Evolutionary conservation across 176 grass and related monocot species (phyloP).

Genomic region (Phoenix roebelenii): DNA sequence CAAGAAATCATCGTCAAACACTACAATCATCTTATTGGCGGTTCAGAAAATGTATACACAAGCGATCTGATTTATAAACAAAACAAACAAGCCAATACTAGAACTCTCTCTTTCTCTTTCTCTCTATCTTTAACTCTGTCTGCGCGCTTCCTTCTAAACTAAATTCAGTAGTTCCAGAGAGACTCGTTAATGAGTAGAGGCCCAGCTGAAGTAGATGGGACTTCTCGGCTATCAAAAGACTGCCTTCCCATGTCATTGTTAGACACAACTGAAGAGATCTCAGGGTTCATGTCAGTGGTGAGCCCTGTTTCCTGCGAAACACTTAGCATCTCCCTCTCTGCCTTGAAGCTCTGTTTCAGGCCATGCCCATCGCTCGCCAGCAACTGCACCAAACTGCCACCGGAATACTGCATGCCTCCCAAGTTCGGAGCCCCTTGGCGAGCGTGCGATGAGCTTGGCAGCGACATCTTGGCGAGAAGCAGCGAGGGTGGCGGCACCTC

Average conservation of each 20-base stretch:
- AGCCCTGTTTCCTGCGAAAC: slow-evolving; percentile 49
- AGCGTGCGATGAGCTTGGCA: too few relatives aligned
- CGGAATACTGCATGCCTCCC: slow-evolving; percentile 13
- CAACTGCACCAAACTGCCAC: slow-evolving; percentile 48
- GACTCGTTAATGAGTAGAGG: not conserved
- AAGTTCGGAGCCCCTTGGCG: too few relatives aligned
- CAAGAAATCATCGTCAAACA: too few relatives aligned
- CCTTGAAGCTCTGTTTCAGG: not conserved
- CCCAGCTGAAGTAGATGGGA: not conserved
- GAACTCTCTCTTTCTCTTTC: not conserved
- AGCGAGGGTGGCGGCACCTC: too few relatives aligned
- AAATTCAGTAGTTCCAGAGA: not conserved
- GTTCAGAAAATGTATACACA: too few relatives aligned
- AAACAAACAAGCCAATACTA: not conserved
- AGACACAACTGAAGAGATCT: slow-evolving; percentile 31
- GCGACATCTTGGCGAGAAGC: too few relatives aligned
- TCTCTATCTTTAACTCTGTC: not conserved
- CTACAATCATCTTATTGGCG: too few relatives aligned
- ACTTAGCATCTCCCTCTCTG: slow-evolving; percentile 29
- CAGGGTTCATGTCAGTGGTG: slow-evolving; percentile 54
- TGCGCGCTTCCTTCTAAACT: not conserved
- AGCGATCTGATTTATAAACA: not conserved
- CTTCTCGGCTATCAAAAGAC: not conserved
- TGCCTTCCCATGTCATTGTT: not conserved
- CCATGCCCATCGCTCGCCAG: slow-evolving; percentile 23